Evolutionary conservation across 768 basidiomycete genomes (phyloP), one percentile per base, ranked within the genome.

Genomic region (Kwoniella botswanensis): DNA sequence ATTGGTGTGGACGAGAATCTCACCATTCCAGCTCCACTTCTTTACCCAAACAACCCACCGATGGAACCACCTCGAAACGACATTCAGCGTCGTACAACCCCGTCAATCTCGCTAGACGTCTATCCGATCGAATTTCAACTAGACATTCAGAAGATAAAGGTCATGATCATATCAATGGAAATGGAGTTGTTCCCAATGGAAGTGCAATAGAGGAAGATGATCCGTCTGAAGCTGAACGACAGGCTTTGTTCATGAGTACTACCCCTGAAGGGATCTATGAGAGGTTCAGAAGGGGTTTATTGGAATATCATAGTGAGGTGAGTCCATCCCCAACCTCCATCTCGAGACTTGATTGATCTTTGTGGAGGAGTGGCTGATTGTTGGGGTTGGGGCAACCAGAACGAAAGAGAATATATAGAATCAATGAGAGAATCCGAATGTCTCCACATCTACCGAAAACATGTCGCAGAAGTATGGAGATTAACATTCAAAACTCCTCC

Each of bases 381-480:
- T 7, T 21, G n/a, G 54, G 57, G 2, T 60, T 44, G 41, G 17
- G 3, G 13, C 44, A 11, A 6, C 2, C 21, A 71, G 73, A 73
- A 84, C 56, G 83, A 84, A 71, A 42, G 63, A 13, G 72, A 81
- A 71, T 84, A 84, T 63, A 82, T 84, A 63, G 80, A 82, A 68
- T 68, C 78, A 24, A 74, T 71, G 29, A 53, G 65, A 9, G 75
- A 78, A 35, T 76, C 76, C 2, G 71, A 79, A 56, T 67, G 71
- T 46, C 61, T 84, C 6, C 71, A 82, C 54, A 76, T 79, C 2
- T 71, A 77, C 41, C 62, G 73, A 54, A 64, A 71, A 50, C 78
- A 78, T 41, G 76, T 79, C 24, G 77, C 82, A 1, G 83, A 84
- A 63, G 76, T 82, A 13, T 82, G 82, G 82, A 53, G 77, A 11